Percentiles rank a stretch among this genome's conserved stretches.
phyloP scores from a whole-genome alignment of 306 rosid genomes.

The Quercus bicolor region DNA sequence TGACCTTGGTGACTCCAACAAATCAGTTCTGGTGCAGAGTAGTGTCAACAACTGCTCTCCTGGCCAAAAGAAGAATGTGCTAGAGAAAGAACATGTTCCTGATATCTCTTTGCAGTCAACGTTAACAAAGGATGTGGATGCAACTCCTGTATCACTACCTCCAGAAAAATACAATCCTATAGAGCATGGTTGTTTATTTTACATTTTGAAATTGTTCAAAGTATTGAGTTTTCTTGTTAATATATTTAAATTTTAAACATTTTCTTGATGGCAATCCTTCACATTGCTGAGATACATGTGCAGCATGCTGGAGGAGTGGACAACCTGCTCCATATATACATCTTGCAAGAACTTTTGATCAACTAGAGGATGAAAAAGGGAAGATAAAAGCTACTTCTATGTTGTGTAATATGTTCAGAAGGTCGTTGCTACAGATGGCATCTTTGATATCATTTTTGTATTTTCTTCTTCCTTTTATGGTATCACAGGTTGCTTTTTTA shows the following conservation, averaged over 20 bases:
- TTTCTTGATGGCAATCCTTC: constrained; percentile 23
- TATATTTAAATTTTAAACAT: constrained; percentile 15
- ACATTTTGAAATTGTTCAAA: constrained; percentile 7
- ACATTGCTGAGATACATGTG: constrained; percentile 28
- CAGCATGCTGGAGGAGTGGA: constrained; percentile 84
- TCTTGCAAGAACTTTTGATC: constrained; percentile 76
- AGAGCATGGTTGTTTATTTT: constrained; percentile 64
- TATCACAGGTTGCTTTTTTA: constrained; percentile 10
- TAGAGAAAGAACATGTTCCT: constrained; percentile 26
- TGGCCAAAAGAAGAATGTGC: constrained; percentile 28
- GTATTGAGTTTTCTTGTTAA: constrained; percentile 16
- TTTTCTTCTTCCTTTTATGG: constrained; percentile 3
- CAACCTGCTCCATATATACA: constrained; percentile 87
- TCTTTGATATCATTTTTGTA: constrained; percentile 9
- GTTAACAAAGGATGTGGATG: constrained; percentile 41
- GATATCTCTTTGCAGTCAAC: constrained; percentile 37
- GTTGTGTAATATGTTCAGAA: constrained; percentile 93
- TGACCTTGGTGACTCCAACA: constrained; percentile 28
- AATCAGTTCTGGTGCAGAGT: constrained; percentile 33
- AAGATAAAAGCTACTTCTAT: constrained; percentile 85
- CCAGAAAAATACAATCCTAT: constrained; percentile 68
- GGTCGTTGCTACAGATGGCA: constrained; percentile 40
- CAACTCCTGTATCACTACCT: constrained; percentile 53
- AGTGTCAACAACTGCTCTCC: constrained; percentile 18
- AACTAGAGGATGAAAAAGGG: constrained; percentile 80